Base-by-base conservation (phyloP, 495 filamentous ascomycete genomes). In the Penicillium herquei region DNA sequence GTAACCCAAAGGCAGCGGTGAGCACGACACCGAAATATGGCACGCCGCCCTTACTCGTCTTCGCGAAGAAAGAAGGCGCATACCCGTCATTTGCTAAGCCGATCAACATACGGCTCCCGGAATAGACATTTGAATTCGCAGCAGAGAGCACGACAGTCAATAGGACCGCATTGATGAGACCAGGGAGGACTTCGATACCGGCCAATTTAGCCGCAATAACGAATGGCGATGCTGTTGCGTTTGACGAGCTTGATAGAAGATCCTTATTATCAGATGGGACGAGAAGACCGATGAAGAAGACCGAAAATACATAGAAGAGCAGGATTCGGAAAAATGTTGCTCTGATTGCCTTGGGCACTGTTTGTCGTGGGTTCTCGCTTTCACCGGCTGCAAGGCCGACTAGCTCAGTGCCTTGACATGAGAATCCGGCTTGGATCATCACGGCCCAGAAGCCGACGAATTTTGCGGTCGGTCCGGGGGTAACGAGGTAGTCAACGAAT, bases 101-200 rank as follows among this genome's bases (percentile, higher is more conserved):
- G 40, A 81, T 66, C 9, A 87, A 63, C 33, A 84, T 79, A 39
- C 84, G 81, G 56, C 77, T 80, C 35, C 80, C 80, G 1, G 82
- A 87, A 67, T 88, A 92, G 54, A 89, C 75, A 72, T 86, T 87
- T 5, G 85, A 82, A 63, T 92, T 92, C 45, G 82, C 87, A 3
- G 82, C 79, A 6, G 83, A 87, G 37, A 81, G 72, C 5, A 84
- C 85, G 1, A 83, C 81, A 37, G 76, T 87, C 54, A 88, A 66
- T 31, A 89, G 76, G 32, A 86, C 81, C 3, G 81, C 87, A 70
- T 91, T 92, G 69, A 92, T 85, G 54, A 90, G 81, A 43, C 81
- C 76, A 12, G 83, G 85, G 8, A 91, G 76, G 13, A 77, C 77
- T 34, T 72, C 71, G 58, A 92, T 81, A 7, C 81, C 75, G 4